phyloP scores from a whole-genome alignment of 176 grass and related monocot species.

The Eleusine indica region DNA sequence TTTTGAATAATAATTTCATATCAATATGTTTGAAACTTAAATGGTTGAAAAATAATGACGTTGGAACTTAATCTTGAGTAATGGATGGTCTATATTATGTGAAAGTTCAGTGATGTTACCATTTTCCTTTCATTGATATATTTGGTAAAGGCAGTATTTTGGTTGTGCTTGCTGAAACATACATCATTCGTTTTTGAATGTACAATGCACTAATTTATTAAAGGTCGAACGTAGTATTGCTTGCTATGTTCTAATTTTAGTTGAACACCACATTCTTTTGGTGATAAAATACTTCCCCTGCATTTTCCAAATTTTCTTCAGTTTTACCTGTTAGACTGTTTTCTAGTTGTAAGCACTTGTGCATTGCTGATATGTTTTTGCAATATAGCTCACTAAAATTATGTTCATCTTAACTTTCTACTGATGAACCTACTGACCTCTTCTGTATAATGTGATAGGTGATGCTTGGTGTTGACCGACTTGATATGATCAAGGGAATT shows the following conservation, averaged over 20 bases:
- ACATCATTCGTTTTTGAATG: neutral
- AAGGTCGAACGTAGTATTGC: neutral
- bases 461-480: constrained; percentile 98
- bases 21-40: neutral
- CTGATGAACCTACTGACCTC: neutral
- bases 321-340: neutral
- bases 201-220: neutral
- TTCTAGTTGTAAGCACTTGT: neutral
- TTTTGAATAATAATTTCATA: neutral
- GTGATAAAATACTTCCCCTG: neutral
- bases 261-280: neutral
- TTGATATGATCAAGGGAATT: constrained; percentile 99
- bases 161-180: neutral
- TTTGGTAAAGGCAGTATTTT: neutral
- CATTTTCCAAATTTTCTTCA: neutral
- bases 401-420: neutral
- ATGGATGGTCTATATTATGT: neutral
- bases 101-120: neutral
- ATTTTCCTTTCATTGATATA: neutral
- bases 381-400: neutral
- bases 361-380: neutral
- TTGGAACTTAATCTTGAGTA: neutral
- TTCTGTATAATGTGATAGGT: constrained; percentile 59
- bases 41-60: neutral
- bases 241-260: neutral